phyloP scores from a whole-genome alignment of 257 asterid genomes.

The Lantana camara region DNA sequence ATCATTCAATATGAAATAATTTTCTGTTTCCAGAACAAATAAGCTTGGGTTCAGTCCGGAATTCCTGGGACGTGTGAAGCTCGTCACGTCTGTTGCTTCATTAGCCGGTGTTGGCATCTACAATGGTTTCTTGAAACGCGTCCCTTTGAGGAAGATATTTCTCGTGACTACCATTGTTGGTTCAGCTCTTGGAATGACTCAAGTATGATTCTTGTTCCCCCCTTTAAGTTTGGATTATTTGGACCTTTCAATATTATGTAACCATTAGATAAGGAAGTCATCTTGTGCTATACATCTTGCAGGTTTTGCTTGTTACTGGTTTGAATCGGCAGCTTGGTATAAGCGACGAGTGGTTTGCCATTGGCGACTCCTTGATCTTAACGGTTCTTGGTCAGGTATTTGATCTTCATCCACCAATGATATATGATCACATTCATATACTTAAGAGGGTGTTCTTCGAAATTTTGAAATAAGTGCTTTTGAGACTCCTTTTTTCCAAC shows the following conservation, averaged over 20 bases:
- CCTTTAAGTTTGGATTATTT: conserved; percentile 1
- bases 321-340: conserved; percentile 72
- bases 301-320: conserved; percentile 90
- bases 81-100: conserved; percentile 84
- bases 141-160: conserved; percentile 75
- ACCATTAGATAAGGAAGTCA: conserved; percentile 6
- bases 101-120: conserved; percentile 82
- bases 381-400: conserved; percentile 88
- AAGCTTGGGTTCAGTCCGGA: conserved; percentile 88
- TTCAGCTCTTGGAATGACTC: conserved; percentile 75
- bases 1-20: conserved; percentile 26
- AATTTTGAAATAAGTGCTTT: no score
- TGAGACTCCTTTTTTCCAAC: no score
- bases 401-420: not conserved
- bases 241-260: not conserved
- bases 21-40: conserved; percentile 61
- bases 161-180: conserved; percentile 67
- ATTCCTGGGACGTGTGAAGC: conserved; percentile 87
- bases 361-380: conserved; percentile 83
- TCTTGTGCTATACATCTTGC: conserved; percentile 11
- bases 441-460: no score
- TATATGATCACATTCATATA: not conserved
- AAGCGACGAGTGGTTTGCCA: conserved; percentile 92
- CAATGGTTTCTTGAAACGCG: conserved; percentile 72
- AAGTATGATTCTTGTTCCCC: conserved; percentile 40